Evolutionary conservation across 1,284 basidiomycete genomes (phyloP).

Genomic region (Porodaedalea pini): DNA sequence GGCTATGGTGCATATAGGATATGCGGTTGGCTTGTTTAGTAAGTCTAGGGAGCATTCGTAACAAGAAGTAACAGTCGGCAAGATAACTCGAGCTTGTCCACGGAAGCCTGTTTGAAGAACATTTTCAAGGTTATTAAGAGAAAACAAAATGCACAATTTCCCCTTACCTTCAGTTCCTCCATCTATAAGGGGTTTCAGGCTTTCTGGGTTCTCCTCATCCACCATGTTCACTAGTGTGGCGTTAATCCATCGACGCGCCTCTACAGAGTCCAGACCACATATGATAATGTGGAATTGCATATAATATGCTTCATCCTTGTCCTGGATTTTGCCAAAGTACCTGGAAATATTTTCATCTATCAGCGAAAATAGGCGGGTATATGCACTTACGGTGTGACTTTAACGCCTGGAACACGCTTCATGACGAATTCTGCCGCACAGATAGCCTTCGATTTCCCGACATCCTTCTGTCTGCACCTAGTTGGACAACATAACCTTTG

Average conservation of each 20-base stretch:
- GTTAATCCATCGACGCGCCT: slow-evolving; percentile 98
- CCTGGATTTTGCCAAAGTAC: slow-evolving; percentile 97
- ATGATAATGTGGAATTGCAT: slow-evolving; percentile 96
- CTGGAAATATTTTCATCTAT: slow-evolving; percentile 40
- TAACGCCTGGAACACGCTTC: slow-evolving; percentile 90
- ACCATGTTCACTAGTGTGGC: slow-evolving; percentile 95
- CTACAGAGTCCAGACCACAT: slow-evolving; percentile 96
- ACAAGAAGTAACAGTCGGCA: slow-evolving; percentile 94
- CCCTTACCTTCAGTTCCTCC: slow-evolving; percentile 92
- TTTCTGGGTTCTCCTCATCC: slow-evolving; percentile 86
- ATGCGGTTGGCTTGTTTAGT: slow-evolving; percentile 95
- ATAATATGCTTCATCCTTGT: slow-evolving; percentile 95
- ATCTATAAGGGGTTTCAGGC: slow-evolving; percentile 96
- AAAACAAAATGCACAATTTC: not conserved
- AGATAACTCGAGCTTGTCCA: slow-evolving; percentile 95
- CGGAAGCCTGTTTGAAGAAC: slow-evolving; percentile 75
- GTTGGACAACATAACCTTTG: not conserved
- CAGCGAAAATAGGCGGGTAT: not conserved
- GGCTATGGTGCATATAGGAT: slow-evolving; percentile 98
- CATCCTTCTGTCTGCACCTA: slow-evolving; percentile 71
- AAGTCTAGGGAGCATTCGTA: slow-evolving; percentile 99
- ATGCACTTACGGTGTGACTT: slow-evolving; percentile 82
- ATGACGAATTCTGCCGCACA: slow-evolving; percentile 95
- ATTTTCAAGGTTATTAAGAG: not conserved
- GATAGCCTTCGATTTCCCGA: slow-evolving; percentile 91